Conservation (phyloP, 2,329 filamentous ascomycete genomes). For the Sordariomycetes sp. region DNA sequence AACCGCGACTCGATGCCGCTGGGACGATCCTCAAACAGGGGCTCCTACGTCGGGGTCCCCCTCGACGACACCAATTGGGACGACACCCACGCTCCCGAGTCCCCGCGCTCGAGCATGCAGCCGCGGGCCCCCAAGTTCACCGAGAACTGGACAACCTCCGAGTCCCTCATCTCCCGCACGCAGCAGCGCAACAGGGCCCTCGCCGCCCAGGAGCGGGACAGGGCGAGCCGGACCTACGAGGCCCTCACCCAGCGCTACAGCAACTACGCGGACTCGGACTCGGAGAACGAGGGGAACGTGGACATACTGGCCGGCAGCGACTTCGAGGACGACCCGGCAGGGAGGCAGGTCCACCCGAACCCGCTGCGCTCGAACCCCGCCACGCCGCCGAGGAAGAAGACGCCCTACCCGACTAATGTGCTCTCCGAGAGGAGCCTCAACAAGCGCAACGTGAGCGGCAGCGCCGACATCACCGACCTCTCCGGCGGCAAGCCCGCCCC, state of each 20-base stretch:
- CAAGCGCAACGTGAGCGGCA: conserved; percentile 27
- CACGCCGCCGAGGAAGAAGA: conserved; percentile 14
- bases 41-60: conserved; percentile 39
- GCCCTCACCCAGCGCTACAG: conserved; percentile 33
- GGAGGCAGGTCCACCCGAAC: conserved; percentile 28
- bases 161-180: conserved; percentile 42
- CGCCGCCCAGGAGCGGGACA: conserved; percentile 22
- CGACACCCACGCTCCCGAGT: neutral
- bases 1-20: conserved; percentile 33
- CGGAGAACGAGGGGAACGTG: conserved; percentile 23
- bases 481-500: conserved; percentile 22
- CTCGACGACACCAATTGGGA: conserved; percentile 22
- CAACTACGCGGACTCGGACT: conserved; percentile 27
- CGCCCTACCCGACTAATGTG: conserved; percentile 18
- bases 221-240: conserved; percentile 28
- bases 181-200: conserved; percentile 37
- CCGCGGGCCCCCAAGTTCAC: conserved; percentile 36
- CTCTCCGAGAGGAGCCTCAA: conserved; percentile 36
- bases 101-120: conserved; percentile 6
- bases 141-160: conserved; percentile 43
- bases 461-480: conserved; percentile 37
- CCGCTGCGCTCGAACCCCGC: conserved; percentile 42
- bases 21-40: conserved; percentile 20
- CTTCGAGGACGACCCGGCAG: conserved; percentile 10
- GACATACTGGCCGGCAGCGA: conserved; percentile 10